Conservation (phyloP, 176 grass and related monocot species). For the Cenchrus purpureus region DNA sequence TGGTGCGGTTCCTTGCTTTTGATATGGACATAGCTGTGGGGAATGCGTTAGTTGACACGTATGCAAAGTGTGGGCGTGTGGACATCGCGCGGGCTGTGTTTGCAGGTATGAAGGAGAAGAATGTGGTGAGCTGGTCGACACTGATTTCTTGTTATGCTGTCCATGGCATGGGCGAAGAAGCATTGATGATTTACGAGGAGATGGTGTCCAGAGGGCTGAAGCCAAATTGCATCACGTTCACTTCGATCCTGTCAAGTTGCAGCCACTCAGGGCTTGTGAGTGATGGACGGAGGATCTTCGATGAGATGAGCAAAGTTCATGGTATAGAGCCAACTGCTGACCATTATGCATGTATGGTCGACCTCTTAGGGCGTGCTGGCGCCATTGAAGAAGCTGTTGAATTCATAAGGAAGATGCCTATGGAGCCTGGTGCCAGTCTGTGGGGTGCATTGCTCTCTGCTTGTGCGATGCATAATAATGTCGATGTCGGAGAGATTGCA, state of each 20-base stretch:
- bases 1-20: conserved; percentile 39
- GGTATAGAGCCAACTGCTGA: conserved; percentile 41
- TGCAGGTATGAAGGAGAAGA: conserved; percentile 46
- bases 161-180: conserved; percentile 56
- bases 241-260: conserved; percentile 61
- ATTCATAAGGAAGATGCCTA: conserved; percentile 55
- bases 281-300: conserved; percentile 51
- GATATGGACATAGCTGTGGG: conserved; percentile 42
- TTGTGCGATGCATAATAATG: conserved; percentile 54
- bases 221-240: conserved; percentile 62
- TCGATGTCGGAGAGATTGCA: conserved; percentile 63
- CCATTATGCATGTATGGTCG: conserved; percentile 75
- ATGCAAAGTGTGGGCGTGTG: conserved; percentile 50
- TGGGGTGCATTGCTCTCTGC: conserved; percentile 68
- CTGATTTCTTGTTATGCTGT: conserved; percentile 62
- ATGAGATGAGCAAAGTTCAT: conserved; percentile 48
- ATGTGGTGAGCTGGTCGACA: conserved; percentile 67
- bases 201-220: conserved; percentile 49
- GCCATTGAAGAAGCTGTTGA: conserved; percentile 54
- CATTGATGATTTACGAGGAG: conserved; percentile 45
- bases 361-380: conserved; percentile 60
- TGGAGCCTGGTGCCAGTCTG: conserved; percentile 44
- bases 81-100: conserved; percentile 35
- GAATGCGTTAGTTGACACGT: conserved; percentile 65
- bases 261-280: conserved; percentile 56